Conservation (phyloP, 2,329 filamentous ascomycete genomes). For the Coleophoma crateriformis region DNA sequence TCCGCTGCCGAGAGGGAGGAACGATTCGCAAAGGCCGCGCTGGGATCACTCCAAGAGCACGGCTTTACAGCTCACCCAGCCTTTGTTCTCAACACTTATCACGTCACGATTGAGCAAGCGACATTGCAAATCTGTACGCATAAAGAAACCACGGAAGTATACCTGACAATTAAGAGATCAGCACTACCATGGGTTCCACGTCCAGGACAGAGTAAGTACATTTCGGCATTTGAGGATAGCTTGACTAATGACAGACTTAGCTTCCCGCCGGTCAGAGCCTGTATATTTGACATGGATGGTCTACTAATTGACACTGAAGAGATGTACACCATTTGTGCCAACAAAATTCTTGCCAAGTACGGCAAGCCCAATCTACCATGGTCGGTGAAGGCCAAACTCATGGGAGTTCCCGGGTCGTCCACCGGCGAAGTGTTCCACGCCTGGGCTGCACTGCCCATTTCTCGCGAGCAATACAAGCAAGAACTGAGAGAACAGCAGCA, state of each 20-base stretch:
- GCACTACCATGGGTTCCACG: background rate
- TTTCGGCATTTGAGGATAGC: background rate
- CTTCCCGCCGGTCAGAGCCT: slow-evolving; percentile 76
- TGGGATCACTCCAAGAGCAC: too few relatives aligned
- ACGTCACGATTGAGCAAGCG: too few relatives aligned
- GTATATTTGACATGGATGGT: slow-evolving; percentile 97
- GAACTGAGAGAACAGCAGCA: slow-evolving; percentile 59
- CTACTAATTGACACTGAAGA: slow-evolving; percentile 92
- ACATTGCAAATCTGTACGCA: too few relatives aligned
- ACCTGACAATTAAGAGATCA: too few relatives aligned
- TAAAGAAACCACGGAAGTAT: too few relatives aligned
- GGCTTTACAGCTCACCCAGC: too few relatives aligned
- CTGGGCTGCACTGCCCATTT: slow-evolving; percentile 81
- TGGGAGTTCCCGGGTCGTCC: slow-evolving; percentile 18
- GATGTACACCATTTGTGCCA: slow-evolving; percentile 77
- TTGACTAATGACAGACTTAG: slow-evolving; percentile 31
- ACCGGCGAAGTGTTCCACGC: slow-evolving; percentile 60
- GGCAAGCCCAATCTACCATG: slow-evolving; percentile 71
- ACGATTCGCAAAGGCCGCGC: too few relatives aligned
- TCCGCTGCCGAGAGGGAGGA: too few relatives aligned
- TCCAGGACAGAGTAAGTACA: background rate
- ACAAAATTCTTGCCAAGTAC: slow-evolving; percentile 72
- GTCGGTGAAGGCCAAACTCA: slow-evolving; percentile 81
- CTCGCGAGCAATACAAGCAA: slow-evolving; percentile 57
- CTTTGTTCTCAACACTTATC: too few relatives aligned